Conservation (phyloP, 306 rosid species). For the Arachis stenosperma region DNA sequence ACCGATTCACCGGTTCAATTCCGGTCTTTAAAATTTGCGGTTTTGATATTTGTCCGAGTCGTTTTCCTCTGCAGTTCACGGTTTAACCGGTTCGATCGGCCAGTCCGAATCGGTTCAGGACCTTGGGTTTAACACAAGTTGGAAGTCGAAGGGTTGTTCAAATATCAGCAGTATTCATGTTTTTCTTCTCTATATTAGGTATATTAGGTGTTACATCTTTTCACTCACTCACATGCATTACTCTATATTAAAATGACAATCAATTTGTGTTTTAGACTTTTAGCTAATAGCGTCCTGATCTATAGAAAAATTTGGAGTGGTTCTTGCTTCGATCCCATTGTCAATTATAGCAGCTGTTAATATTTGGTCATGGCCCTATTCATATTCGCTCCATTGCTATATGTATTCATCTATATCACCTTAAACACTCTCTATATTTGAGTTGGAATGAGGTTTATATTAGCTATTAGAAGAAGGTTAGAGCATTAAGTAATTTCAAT, state of each 20-base stretch:
- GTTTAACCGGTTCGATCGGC: too few relatives aligned
- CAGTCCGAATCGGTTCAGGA: too few relatives aligned
- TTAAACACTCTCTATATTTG: background rate
- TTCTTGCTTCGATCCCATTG: conserved; percentile 82
- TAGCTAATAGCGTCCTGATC: conserved; percentile 19
- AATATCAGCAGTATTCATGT: conserved; percentile 50
- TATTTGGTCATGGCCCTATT: conserved; percentile 65
- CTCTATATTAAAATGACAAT: background rate
- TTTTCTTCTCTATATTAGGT: conserved; percentile 86
- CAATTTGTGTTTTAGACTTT: background rate
- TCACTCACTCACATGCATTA: background rate
- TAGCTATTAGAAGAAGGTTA: too few relatives aligned
- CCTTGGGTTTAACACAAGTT: conserved; percentile 77
- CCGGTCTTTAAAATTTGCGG: too few relatives aligned
- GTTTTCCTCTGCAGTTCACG: too few relatives aligned
- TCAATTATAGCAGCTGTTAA: conserved; percentile 71
- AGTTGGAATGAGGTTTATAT: background rate
- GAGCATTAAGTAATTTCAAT: too few relatives aligned
- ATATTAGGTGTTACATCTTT: conserved; percentile 55
- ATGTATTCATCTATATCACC: conserved; percentile 17
- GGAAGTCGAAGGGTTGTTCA: conserved; percentile 73
- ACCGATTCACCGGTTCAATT: too few relatives aligned
- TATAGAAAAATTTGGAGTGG: conserved; percentile 88
- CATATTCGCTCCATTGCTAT: conserved; percentile 65
- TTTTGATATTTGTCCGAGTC: too few relatives aligned